Evolutionary conservation across 2,329 filamentous ascomycete genomes (phyloP).

Genomic region (Beauveria brongniartii): DNA sequence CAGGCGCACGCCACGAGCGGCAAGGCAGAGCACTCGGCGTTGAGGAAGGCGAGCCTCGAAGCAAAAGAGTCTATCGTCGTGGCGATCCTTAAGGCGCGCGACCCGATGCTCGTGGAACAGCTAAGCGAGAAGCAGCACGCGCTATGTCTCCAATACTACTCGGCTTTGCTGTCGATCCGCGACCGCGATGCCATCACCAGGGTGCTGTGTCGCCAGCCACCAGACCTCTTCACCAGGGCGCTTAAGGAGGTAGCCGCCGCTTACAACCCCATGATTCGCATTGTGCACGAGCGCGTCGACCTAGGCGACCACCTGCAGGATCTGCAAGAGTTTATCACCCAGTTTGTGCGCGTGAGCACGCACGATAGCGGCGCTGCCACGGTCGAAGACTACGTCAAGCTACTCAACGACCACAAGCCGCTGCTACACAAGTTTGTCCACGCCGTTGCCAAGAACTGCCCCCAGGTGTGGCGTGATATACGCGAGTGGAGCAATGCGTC

Average conservation of each 20-base stretch:
- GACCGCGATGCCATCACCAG: constrained; percentile 65
- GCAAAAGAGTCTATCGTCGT: constrained; percentile 53
- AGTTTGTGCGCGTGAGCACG: constrained; percentile 56
- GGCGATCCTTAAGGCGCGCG: constrained; percentile 51
- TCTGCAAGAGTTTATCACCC: constrained; percentile 59
- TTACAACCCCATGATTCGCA: constrained; percentile 67
- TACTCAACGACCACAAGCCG: constrained; percentile 56
- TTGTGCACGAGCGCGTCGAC: constrained; percentile 63
- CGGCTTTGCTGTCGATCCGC: constrained; percentile 59
- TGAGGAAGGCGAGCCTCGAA: constrained; percentile 46
- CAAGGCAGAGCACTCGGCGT: constrained; percentile 48
- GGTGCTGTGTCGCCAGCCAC: constrained; percentile 58
- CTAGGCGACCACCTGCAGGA: constrained; percentile 61
- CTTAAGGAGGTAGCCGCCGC: constrained; percentile 57
- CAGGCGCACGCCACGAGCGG: constrained; percentile 46
- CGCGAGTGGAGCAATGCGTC: constrained; percentile 51
- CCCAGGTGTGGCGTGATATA: constrained; percentile 55
- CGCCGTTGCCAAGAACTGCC: constrained; percentile 58
- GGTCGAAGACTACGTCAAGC: constrained; percentile 62
- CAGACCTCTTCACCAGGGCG: constrained; percentile 64
- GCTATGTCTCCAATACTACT: constrained; percentile 61
- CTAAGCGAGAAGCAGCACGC: constrained; percentile 54
- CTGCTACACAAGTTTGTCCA: constrained; percentile 64
- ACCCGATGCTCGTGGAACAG: constrained; percentile 34
- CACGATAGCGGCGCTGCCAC: constrained; percentile 32